phyloP scores from a whole-genome alignment of 495 filamentous ascomycete species.

The Podospora comata region DNA sequence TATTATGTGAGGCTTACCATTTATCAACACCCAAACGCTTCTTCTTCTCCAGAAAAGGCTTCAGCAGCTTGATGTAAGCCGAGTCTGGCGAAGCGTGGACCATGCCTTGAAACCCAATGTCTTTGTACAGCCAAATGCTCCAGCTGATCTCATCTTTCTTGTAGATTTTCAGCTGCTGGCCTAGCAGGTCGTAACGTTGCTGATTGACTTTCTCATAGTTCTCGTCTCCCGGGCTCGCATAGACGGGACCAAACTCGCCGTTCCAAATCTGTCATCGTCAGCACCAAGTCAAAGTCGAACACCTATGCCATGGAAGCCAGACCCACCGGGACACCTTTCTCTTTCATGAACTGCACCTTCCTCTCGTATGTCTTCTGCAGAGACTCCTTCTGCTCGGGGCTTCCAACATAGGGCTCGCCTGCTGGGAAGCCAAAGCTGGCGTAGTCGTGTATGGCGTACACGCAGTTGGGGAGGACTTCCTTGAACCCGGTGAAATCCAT shows the following conservation, averaged over 20 bases:
- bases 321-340: constrained; percentile 47
- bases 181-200: constrained; percentile 52
- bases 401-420: constrained; percentile 50
- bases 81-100: constrained; percentile 48
- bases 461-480: constrained; percentile 45
- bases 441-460: constrained; percentile 65
- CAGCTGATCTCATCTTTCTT: constrained; percentile 54
- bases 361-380: constrained; percentile 49
- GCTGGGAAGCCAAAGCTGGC: constrained; percentile 56
- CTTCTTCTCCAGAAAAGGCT: constrained; percentile 57
- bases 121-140: constrained; percentile 66
- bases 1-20: constrained; percentile 20
- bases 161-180: constrained; percentile 57
- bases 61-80: constrained; percentile 49
- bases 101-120: constrained; percentile 65
- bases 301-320: neutral
- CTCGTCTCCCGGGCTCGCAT: constrained; percentile 43
- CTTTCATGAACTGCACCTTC: constrained; percentile 58
- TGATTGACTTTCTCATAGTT: constrained; percentile 47
- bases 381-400: constrained; percentile 47
- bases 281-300: neutral
- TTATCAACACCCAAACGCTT: constrained; percentile 49
- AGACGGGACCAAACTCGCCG: constrained; percentile 65
- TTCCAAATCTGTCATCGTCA: constrained; percentile 48
- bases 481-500: constrained; percentile 49